Evolutionary conservation across 768 basidiomycete genomes (phyloP).

Genomic region (Naganishia vaughanmartiniae): DNA sequence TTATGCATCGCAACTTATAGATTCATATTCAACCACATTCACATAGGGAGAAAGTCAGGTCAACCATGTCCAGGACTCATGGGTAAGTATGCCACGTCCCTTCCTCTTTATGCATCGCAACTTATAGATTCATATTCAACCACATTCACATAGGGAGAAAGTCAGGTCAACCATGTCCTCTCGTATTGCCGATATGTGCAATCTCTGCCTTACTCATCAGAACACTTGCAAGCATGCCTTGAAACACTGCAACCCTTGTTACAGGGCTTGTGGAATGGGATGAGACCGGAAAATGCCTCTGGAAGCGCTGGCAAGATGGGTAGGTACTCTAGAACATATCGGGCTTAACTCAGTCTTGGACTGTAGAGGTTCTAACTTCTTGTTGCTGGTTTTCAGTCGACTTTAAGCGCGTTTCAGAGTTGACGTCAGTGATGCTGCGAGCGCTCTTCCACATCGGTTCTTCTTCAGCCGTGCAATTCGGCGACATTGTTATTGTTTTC

Average conservation of each 20-base stretch:
- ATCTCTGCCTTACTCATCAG: slow-evolving; percentile 36
- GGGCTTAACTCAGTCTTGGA: neutral
- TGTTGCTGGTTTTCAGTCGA: slow-evolving; percentile 15
- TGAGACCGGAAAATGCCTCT: slow-evolving; percentile 21
- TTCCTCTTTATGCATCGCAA: neutral
- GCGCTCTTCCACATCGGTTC: slow-evolving; percentile 42
- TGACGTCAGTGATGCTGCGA: slow-evolving; percentile 37
- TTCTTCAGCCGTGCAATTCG: slow-evolving; percentile 24
- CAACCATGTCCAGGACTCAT: slow-evolving; percentile 42
- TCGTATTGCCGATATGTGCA: slow-evolving; percentile 48
- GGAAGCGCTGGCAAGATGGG: slow-evolving; percentile 36
- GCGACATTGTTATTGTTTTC: slow-evolving; percentile 31
- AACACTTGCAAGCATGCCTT: slow-evolving; percentile 33
- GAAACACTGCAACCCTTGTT: slow-evolving; percentile 35
- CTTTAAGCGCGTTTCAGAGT: slow-evolving; percentile 30
- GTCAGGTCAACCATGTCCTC: slow-evolving; percentile 46
- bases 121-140: neutral
- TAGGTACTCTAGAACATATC: slow-evolving; percentile 1
- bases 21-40: too few relatives aligned
- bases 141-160: slow-evolving; percentile 38
- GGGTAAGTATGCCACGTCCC: slow-evolving; percentile 34
- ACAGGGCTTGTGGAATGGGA: slow-evolving; percentile 35
- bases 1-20: neutral
- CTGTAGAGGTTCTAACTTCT: neutral
- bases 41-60: too few relatives aligned